Evolutionary conservation across 495 filamentous ascomycete species (phyloP), one percentile per base, ranked within the genome.

Genomic region (Penicillium fimorum): DNA sequence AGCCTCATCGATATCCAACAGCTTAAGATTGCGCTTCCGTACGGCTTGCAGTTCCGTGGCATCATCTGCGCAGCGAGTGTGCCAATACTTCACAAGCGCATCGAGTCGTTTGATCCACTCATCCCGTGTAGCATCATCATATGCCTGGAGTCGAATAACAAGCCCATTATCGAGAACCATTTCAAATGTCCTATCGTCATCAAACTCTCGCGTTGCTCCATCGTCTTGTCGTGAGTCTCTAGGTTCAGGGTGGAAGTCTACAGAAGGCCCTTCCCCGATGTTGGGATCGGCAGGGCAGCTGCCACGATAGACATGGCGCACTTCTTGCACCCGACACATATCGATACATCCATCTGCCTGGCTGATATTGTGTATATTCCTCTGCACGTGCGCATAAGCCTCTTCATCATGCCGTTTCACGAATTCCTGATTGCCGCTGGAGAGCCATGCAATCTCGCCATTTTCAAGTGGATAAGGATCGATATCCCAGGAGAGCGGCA

Each of bases 271-370:
- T 55, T 73, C 66, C 18, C 70, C 65, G 40, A 82, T 63, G 35
- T 80, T 72, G 3, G 76, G 68, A 52, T 87, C 83, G 1, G 76
- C 76, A 47, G 79, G 68, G 17, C 70, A 72, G 32, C 75, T 77
- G 24, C 82, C 80, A 35, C 74, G 73, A 32, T 73, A 70, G 11
- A 86, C 74, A 47, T 77, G 67, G 17, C 86, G 81, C 8, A 88
- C 81, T 59, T 81, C 76, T 17, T 70, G 62, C 17, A 89, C 79
- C 49, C 78, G 76, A 43, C 78, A 79, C 15, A 91, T 69, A 65
- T 90, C 81, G 50, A 91, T 83, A 61, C 84, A 86, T 3, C 87
- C 87, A 53, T 91, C 87, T 30, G 83, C 75, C 47, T 79, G 72
- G 37, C 77, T 70, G 22, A 88, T 69, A 22, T 84, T 87, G 55